Percentiles rank a stretch among this genome's conserved stretches.
phyloP scores from a whole-genome alignment of 768 basidiomycete species.

The Pleurotus tuber-regium region DNA sequence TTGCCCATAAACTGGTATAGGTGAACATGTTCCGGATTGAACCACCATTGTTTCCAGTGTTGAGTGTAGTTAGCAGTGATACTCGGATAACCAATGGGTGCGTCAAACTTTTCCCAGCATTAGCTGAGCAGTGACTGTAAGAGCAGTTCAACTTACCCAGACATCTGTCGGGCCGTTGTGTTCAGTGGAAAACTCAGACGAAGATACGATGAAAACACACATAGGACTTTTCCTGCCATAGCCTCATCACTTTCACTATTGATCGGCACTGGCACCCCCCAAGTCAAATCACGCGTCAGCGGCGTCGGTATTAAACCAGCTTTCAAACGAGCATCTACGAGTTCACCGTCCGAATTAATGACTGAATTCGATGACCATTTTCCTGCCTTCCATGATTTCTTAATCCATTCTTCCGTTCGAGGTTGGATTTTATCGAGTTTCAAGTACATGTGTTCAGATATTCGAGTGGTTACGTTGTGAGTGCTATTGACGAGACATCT shows the following conservation, averaged over 20 bases:
- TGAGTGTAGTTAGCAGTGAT: conserved; percentile 94
- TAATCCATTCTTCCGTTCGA: conserved; percentile 85
- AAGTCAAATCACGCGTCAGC: conserved; percentile 89
- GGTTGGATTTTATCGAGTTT: conserved; percentile 83
- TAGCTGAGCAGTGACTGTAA: too few species aligned
- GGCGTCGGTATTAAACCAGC: conserved; percentile 85
- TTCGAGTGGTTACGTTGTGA: conserved; percentile 72
- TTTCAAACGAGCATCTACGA: conserved; percentile 87
- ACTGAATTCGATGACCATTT: conserved; percentile 94
- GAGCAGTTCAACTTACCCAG: conserved; percentile 77
- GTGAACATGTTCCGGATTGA: conserved; percentile 82
- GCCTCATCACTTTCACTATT: conserved; percentile 74
- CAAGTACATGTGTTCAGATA: conserved; percentile 90
- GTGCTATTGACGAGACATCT: conserved; percentile 85
- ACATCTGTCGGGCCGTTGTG: too few species aligned
- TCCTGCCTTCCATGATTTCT: conserved; percentile 70
- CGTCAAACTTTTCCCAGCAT: conserved; percentile 81
- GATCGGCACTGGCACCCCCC: conserved; percentile 93
- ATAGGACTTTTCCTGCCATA: conserved; percentile 94
- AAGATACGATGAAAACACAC: conserved; percentile 58
- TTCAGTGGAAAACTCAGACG: too few species aligned
- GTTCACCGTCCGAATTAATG: conserved; percentile 82
- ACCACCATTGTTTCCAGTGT: conserved; percentile 98
- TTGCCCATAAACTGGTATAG: conserved; percentile 99
- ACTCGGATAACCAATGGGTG: conserved; percentile 94